These are phyloP conservation scores for Sugiyamaella novakii DNA, from an alignment of 1,139 yeast species.

Conservation along the genomic window DNA sequence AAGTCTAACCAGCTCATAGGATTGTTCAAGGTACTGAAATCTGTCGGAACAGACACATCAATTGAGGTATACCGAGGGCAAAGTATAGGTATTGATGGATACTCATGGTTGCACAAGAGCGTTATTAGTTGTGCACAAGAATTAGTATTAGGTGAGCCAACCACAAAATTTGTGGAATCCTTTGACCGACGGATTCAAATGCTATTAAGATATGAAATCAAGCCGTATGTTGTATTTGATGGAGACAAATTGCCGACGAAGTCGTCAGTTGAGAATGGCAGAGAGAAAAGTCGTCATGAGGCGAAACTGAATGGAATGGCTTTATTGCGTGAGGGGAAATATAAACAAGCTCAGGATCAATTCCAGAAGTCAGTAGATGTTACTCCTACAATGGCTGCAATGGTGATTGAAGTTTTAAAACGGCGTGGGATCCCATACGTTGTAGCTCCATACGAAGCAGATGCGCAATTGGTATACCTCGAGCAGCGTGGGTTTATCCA, in stretches of 20 bases:
- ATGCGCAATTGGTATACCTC: conserved; percentile 91
- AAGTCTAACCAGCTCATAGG: too few species aligned
- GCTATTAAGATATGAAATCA: conserved; percentile 66
- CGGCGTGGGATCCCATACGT: conserved; percentile 62
- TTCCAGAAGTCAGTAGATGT: conserved; percentile 77
- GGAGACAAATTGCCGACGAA: conserved; percentile 88
- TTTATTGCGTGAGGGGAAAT: conserved; percentile 49
- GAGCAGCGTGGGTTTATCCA: conserved; percentile 75
- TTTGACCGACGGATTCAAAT: conserved; percentile 64
- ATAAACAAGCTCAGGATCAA: conserved; percentile 58
- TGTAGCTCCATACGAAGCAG: conserved; percentile 99
- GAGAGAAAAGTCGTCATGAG: conserved; percentile 44
- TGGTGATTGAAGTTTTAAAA: conserved; percentile 71
- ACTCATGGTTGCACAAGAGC: conserved; percentile 94
- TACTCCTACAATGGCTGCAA: conserved; percentile 88
- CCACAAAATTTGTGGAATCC: conserved; percentile 53
- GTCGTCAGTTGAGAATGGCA: conserved; percentile 66
- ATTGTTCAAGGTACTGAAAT: conserved; percentile 69
- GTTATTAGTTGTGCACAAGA: conserved; percentile 83
- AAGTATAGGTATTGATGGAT: conserved; percentile 89
- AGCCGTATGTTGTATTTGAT: conserved; percentile 90
- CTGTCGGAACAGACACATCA: conserved; percentile 63
- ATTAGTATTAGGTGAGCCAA: conserved; percentile 69
- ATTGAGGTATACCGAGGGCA: conserved; percentile 68
- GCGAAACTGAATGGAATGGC: conserved; percentile 33